These are phyloP conservation scores for Tephrocybe rancida DNA, from an alignment of 768 basidiomycete genomes.

Conservation along the genomic window DNA sequence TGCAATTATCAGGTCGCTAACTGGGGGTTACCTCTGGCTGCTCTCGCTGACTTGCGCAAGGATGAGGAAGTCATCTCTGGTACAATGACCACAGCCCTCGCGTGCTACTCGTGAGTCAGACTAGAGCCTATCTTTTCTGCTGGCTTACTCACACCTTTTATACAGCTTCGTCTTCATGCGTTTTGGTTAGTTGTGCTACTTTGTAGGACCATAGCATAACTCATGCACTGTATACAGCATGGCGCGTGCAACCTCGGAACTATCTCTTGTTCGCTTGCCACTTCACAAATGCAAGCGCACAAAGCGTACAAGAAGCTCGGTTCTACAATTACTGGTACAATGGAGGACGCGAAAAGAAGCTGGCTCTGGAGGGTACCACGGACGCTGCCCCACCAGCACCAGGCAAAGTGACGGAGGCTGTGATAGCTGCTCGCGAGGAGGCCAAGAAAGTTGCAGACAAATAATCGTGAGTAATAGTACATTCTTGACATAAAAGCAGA, in stretches of 20 bases:
- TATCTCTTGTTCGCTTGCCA: slow-evolving; percentile 96
- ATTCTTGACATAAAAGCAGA: background rate
- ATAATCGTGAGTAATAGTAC: slow-evolving; percentile 13
- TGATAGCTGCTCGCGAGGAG: slow-evolving; percentile 45
- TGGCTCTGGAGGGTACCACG: slow-evolving; percentile 34
- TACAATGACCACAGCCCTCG: slow-evolving; percentile 91
- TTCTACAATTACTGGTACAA: slow-evolving; percentile 92
- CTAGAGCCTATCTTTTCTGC: slow-evolving; percentile 11
- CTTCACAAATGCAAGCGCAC: slow-evolving; percentile 86
- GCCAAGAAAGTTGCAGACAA: slow-evolving; percentile 35
- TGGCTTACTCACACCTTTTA: slow-evolving; percentile 6
- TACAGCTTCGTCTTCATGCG: slow-evolving; percentile 92
- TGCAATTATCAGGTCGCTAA: slow-evolving; percentile 76
- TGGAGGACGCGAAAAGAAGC: slow-evolving; percentile 81
- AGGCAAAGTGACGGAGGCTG: slow-evolving; percentile 51
- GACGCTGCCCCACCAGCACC: slow-evolving; percentile 30
- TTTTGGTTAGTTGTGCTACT: slow-evolving; percentile 62
- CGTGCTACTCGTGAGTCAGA: slow-evolving; percentile 87
- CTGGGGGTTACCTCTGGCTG: slow-evolving; percentile 97
- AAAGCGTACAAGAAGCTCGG: slow-evolving; percentile 79
- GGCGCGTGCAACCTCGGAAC: slow-evolving; percentile 95
- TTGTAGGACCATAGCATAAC: background rate
- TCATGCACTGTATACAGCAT: slow-evolving; percentile 53
- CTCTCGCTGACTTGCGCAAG: slow-evolving; percentile 85
- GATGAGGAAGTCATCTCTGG: slow-evolving; percentile 98